Percentiles rank a stretch among this genome's conserved stretches.
Conservation (phyloP, 768 basidiomycete genomes). For the Podaxis carcinomalis region DNA sequence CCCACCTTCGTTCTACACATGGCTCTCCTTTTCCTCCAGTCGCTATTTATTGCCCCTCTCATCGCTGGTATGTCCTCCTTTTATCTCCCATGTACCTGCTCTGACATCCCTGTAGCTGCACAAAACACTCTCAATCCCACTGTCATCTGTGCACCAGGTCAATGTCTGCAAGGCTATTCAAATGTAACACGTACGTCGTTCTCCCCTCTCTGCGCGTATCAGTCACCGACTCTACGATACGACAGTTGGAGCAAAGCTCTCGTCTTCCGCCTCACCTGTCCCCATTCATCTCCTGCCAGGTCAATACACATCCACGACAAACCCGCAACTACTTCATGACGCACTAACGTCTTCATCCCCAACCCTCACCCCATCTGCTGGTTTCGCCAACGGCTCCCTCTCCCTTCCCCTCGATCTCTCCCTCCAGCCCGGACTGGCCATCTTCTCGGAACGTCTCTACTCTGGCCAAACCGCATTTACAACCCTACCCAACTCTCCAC, state of each 20-base stretch:
- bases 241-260: conserved; percentile 67
- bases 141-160: conserved; percentile 79
- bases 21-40: conserved; percentile 8
- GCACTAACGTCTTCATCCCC: conserved; percentile 62
- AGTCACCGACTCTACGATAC: conserved; percentile 18
- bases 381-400: conserved; percentile 56
- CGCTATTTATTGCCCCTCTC: conserved; percentile 7
- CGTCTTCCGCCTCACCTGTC: conserved; percentile 49
- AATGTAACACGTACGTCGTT: conserved; percentile 66
- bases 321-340: conserved; percentile 67
- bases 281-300: conserved; percentile 70
- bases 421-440: conserved; percentile 62
- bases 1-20: conserved; percentile 7
- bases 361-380: conserved; percentile 52
- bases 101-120: conserved; percentile 38
- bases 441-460: conserved; percentile 60
- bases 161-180: conserved; percentile 78
- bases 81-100: not conserved
- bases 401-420: conserved; percentile 62
- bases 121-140: conserved; percentile 45
- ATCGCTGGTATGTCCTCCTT: not conserved
- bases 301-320: conserved; percentile 66
- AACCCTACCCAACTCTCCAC: conserved; percentile 44
- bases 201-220: conserved; percentile 19
- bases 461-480: conserved; percentile 62